A percentile compares a stretch with the other conserved stretches of the same genome.
Evolutionary conservation across 2,329 filamentous ascomycete species (phyloP).

Genomic region (Paracoccidioides brasiliensis): DNA sequence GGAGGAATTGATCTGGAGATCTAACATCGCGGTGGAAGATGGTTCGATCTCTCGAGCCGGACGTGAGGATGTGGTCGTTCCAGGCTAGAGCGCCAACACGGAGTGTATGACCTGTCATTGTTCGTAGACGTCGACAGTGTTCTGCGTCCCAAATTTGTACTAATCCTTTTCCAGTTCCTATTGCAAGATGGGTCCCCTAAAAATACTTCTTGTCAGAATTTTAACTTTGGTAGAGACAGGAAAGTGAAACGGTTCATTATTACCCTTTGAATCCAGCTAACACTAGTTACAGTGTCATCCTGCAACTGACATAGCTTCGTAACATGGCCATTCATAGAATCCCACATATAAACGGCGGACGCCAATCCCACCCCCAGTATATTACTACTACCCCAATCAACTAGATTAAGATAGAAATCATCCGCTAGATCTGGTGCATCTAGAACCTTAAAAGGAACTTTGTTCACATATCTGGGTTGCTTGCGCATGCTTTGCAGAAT

Average conservation of each 20-base stretch:
- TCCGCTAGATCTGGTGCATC: conserved; percentile 93
- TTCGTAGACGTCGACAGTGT: conserved; percentile 67
- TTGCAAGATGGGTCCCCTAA: conserved; percentile 78
- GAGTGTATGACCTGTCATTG: conserved; percentile 92
- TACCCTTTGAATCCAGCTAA: conserved; percentile 90
- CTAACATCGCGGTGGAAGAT: conserved; percentile 96
- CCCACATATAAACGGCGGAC: conserved; percentile 97
- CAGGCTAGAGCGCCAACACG: conserved; percentile 88
- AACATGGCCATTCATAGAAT: conserved; percentile 77
- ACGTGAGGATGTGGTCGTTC: conserved; percentile 96
- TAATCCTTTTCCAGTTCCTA: conserved; percentile 85
- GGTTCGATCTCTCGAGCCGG: conserved; percentile 79
- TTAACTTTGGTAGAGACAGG: neutral
- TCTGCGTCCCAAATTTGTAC: conserved; percentile 98
- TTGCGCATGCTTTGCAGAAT: conserved; percentile 85
- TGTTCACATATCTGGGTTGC: conserved; percentile 79
- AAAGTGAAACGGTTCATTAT: conserved; percentile 12
- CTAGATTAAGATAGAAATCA: conserved; percentile 93
- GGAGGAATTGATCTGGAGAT: conserved; percentile 77
- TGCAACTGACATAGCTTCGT: conserved; percentile 87
- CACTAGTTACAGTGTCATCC: conserved; percentile 90
- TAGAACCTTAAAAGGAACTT: conserved; percentile 94
- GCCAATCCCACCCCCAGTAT: conserved; percentile 86
- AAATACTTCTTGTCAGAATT: conserved; percentile 9
- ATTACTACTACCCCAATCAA: conserved; percentile 95